Base-by-base conservation (phyloP, 768 basidiomycete species). In the Suillus occidentalis region DNA sequence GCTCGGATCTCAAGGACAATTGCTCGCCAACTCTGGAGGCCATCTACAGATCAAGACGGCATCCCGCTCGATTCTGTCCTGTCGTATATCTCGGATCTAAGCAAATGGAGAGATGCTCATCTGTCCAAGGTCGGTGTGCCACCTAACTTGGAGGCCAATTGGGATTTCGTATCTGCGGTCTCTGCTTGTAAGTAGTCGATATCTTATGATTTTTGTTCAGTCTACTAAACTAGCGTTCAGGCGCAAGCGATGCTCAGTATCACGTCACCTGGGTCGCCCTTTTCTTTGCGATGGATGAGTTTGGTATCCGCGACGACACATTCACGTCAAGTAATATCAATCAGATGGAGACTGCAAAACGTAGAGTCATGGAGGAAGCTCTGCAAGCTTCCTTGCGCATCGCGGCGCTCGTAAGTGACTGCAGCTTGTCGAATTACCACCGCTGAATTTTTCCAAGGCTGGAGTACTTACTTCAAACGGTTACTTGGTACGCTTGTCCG, bases 211-310 rank as follows among this genome's bases (percentile, higher is more conserved):
- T 12, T 12, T 39, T 43, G 10, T 60, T 16, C 18, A 20, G 18
- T 20, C 31, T 55, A 14, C 31, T 53, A 62, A 60, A 67, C 52
- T 52, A 14, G 37, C 6, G 45, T 39, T 36, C 80, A 79, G 91
- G 91, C 69, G 90, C 91, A 22, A 92, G 90, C 72, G 92, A 95
- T 72, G 91, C 92, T 36, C 93, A 91, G 36, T 96, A 92, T 73
- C 95, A 97, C 77, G 86, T 91, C 70, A 90, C 96, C 87, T 97
- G 93, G 94, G 88, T 95, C 65, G 86, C 89, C 49, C 76, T 95
- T 5, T 90, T 91, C 75, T 87, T 83, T 67, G 94, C 94, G 1
- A 77, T 97, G 67, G 89, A 93, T 64, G 94, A 96, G 64, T 94
- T 85, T 72, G 94, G 94, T 13, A 82, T 97, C 64, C 87, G 86